phyloP scores from a whole-genome alignment of 2,329 filamentous ascomycete species.

The Penicillium sp. region DNA sequence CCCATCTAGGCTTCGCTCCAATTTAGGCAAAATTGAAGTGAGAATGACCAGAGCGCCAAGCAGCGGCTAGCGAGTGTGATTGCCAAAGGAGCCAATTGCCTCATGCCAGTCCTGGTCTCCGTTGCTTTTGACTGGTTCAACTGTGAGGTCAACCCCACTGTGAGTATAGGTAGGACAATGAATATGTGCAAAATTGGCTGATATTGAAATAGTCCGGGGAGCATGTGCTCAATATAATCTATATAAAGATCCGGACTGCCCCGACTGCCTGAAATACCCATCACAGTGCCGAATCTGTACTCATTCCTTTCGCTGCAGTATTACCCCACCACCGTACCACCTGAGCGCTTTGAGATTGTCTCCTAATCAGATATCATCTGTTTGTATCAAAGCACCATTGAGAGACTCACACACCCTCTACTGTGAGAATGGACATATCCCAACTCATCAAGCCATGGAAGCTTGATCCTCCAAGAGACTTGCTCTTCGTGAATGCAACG shows the following conservation, averaged over 20 bases:
- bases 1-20: too few species aligned
- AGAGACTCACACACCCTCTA: background rate
- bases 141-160: background rate
- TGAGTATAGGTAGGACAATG: background rate
- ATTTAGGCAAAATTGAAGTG: too few species aligned
- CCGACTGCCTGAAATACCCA: background rate
- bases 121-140: background rate
- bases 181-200: background rate
- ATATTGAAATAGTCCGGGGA: background rate
- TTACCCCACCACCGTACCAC: background rate
- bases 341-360: background rate
- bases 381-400: background rate
- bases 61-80: too few species aligned
- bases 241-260: background rate
- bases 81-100: too few species aligned
- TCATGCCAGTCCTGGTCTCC: too few species aligned
- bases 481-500: conserved; percentile 17
- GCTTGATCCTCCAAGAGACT: conserved; percentile 7
- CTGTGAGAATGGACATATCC: conserved; percentile 17
- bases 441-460: conserved; percentile 22
- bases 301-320: background rate
- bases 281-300: background rate
- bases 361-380: background rate
- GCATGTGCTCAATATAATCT: background rate
- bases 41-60: too few species aligned